Conservation (phyloP, 1,284 basidiomycete genomes). For the Leccinum huronense region DNA sequence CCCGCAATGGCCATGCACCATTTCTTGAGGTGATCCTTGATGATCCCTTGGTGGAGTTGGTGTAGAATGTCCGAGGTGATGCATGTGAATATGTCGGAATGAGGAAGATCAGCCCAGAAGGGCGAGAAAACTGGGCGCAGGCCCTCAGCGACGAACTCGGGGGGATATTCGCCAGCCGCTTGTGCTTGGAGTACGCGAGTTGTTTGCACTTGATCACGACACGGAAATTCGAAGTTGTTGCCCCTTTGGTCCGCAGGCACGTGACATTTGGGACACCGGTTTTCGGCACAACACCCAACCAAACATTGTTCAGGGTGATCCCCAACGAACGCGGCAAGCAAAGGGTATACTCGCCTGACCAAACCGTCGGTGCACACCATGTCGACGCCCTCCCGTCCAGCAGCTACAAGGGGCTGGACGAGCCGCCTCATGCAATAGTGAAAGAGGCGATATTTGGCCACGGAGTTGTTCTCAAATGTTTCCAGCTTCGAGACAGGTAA, state of each 20-base stretch:
- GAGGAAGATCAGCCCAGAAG: constrained; percentile 1
- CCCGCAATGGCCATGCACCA: not conserved
- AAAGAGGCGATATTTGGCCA: too few species aligned
- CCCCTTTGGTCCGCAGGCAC: not conserved
- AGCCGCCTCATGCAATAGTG: too few species aligned
- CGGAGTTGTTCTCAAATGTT: too few species aligned
- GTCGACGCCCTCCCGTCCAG: too few species aligned
- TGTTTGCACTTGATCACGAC: not conserved
- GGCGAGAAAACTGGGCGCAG: not conserved
- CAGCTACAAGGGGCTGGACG: too few species aligned
- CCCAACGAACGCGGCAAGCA: constrained; percentile 18
- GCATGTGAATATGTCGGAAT: not conserved
- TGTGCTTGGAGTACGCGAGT: not conserved
- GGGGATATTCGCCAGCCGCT: not conserved
- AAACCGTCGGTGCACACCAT: too few species aligned
- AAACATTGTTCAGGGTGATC: constrained; percentile 31
- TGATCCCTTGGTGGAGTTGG: constrained; percentile 1
- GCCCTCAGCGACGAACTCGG: not conserved
- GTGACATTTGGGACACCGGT: constrained; percentile 5
- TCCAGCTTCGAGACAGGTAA: too few species aligned
- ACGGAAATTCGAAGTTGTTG: not conserved
- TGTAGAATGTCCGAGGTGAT: not conserved
- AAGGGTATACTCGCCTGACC: constrained; percentile 15
- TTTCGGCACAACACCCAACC: constrained; percentile 18
- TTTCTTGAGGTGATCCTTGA: constrained; percentile 7